Base-by-base conservation (phyloP, 441 rosid genomes). In the Erysimum cheiri region DNA sequence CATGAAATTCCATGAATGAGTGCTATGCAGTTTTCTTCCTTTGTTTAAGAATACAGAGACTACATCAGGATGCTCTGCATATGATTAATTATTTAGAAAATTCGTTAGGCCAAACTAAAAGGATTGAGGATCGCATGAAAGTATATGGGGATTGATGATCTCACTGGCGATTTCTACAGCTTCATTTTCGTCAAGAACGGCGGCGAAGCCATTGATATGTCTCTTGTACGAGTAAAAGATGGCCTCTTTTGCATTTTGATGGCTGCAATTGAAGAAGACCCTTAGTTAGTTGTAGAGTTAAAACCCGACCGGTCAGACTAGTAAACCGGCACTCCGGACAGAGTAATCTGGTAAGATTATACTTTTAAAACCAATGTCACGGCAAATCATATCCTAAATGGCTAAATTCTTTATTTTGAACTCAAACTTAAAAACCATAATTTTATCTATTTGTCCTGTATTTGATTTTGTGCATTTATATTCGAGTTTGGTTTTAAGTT, bases 141-240 rank as follows among this genome's bases (percentile, higher is more conserved):
- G 24, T 1, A 31, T 37, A 10, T 48, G 26, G 54, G 11, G 52
- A 28, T 3, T 47, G 53, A 66, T 63, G 15, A 32, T 13, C 80
- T 70, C 74, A 88, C 96, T 78, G 15, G 80, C 71, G 29, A 88
- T 75, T 29, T 68, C 46, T 31, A 74, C 69, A 5, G 81, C 91
- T 56, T 82, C 69, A 6, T 64, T 77, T 2, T 89, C 83, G 0
- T 85, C 82, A 17, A 88, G 88, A 12, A 77, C n/a, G 0, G 89
- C 93, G 3, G 90, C 85, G 14, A 90, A 92, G 4, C 95, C 91
- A 53, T 90, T 85, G 70, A 92, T 80, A 35, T 60, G 44, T 43
- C 43, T 73, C n/a, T 76, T 77, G 61, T 78, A 92, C 1, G 93
- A 92, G 81, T 88, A 88, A 35, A 85, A 77, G 8, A 89, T 76